Percentiles rank a stretch among this genome's conserved stretches.
Conservation (phyloP, 2,329 filamentous ascomycete species). For the Fusarium temperatum region DNA sequence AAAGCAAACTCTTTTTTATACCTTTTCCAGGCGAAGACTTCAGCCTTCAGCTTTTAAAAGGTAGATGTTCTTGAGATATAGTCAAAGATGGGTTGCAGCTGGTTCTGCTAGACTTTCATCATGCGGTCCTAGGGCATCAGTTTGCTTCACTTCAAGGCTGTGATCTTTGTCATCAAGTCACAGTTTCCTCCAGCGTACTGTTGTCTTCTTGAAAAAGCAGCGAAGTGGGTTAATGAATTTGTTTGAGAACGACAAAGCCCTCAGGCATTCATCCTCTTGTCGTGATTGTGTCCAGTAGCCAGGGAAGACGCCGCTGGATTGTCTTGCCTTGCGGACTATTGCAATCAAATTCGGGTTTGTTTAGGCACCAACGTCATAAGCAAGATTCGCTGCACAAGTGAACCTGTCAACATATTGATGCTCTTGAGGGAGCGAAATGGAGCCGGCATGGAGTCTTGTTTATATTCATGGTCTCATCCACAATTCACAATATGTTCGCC, state of each 20-base stretch:
- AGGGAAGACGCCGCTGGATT: no score
- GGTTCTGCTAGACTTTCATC: neutral
- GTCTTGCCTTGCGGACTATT: neutral
- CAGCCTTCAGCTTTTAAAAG: neutral
- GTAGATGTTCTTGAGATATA: neutral
- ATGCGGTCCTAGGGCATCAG: neutral
- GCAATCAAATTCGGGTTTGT: no score
- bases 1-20: neutral
- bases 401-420: neutral
- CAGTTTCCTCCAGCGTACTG: neutral
- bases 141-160: neutral
- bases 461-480: conserved; percentile 35
- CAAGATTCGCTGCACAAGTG: neutral
- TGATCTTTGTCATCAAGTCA: neutral
- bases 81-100: neutral
- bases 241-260: neutral
- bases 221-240: no score
- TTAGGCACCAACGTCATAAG: neutral
- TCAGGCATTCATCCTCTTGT: neutral
- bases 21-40: neutral
- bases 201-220: neutral
- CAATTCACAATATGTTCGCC: conserved; percentile 26
- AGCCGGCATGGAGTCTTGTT: conserved; percentile 26
- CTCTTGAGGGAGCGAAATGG: conserved; percentile 1
- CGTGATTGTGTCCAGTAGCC: neutral